phyloP scores from a whole-genome alignment of 2,329 filamentous ascomycete species.

The Byssochlamys sp. region DNA sequence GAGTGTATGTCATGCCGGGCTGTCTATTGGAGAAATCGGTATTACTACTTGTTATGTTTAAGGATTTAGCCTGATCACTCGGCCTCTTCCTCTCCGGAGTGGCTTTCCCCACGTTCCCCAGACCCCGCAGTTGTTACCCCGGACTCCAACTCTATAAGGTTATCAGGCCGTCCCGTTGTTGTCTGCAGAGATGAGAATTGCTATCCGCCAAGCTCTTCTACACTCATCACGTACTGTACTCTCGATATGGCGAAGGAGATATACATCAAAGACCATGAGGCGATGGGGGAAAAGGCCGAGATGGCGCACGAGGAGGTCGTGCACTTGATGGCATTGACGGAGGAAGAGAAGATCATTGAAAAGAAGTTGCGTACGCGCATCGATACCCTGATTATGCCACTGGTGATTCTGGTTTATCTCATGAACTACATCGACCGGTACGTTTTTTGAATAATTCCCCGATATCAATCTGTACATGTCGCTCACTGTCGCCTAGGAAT shows the following conservation, averaged over 20 bases:
- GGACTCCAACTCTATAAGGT: neutral
- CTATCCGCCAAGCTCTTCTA: neutral
- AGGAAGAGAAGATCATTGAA: slow-evolving; percentile 27
- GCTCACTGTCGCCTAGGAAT: slow-evolving; percentile 21
- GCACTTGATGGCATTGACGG: slow-evolving; percentile 8
- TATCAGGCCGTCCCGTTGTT: neutral
- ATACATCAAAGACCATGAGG: slow-evolving; percentile 7
- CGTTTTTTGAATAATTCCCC: slow-evolving; percentile 1
- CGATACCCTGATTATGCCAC: slow-evolving; percentile 30
- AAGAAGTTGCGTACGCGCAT: slow-evolving; percentile 30
- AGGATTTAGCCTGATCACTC: neutral
- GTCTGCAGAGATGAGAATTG: neutral
- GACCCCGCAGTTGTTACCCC: neutral
- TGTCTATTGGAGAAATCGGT: neutral
- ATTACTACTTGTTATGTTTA: neutral
- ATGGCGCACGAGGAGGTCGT: slow-evolving; percentile 9
- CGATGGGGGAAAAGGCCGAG: slow-evolving; percentile 14
- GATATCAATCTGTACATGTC: neutral
- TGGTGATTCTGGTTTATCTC: slow-evolving; percentile 33
- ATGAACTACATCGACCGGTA: slow-evolving; percentile 40
- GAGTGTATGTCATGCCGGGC: neutral
- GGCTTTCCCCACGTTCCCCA: neutral
- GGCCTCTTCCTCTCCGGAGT: neutral
- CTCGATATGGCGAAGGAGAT: neutral
- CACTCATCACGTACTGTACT: neutral